Evolutionary conservation across 305 asterid species (phyloP), one percentile per base, ranked within the genome.

Genomic region (Fraxinus ornus): DNA sequence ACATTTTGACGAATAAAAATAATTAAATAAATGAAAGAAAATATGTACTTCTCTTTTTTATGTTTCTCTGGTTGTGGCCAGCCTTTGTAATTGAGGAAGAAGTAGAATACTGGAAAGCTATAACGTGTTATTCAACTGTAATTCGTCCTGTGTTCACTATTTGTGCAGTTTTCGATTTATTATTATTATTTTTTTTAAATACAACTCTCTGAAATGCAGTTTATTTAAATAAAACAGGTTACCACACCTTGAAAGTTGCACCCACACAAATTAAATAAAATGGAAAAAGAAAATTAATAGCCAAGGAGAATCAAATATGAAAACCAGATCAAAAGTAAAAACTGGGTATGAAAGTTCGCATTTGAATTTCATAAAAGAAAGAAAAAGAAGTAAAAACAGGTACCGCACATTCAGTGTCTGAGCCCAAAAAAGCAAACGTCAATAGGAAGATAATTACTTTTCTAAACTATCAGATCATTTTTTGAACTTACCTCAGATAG

Each of bases 321-420:
- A 55, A 55, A 55, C 66, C 3, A 55, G 66, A 55, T 55, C 24
- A 55, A 55, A 4, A 5, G 26, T 22, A 28, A 35, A 57, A 73
- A 75, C 80, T 49, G 28, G 33, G 28, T 15, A 15, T 49, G 62
- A 49, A 49, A 15, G 62, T 49, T 49, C 62, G 62, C 62, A 17
- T 49, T 49, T 49, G 62, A 49, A 49, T 49, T 49, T 49, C 22
- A 49, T 15, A 17, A 17, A 60, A 19, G 30, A 19, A 6, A 19
- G 66, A 55, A 47, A 44, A 10, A 44, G 47, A 41, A 19, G 64
- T 22, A 19, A 35, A 32, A 78, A 68, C 80, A 75, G 37, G 55
- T 52, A 82, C 62, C 35, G 36, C 70, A 68, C 55, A 36, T 80
- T 60, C 86, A 79, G 80, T 64, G 81, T 55, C 4, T 12, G 28